Evolutionary conservation across 2,329 filamentous ascomycete species (phyloP).

Genomic region (Sporothrix schenckii): DNA sequence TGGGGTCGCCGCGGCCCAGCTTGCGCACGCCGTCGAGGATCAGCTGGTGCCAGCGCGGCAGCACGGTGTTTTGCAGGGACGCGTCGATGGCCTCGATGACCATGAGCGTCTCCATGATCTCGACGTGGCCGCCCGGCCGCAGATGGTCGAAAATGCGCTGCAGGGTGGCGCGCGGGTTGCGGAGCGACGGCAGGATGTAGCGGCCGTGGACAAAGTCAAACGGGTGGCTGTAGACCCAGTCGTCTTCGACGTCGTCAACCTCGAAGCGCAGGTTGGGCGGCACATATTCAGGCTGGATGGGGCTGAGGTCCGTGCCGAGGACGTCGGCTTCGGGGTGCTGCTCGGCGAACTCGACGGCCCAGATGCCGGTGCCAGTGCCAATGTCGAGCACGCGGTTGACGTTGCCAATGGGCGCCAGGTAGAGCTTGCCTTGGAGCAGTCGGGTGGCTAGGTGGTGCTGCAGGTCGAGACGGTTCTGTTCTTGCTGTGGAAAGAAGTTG

Average conservation of each 20-base stretch:
- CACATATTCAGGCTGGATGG: constrained; percentile 53
- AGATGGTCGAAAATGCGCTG: constrained; percentile 49
- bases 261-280: constrained; percentile 72
- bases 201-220: constrained; percentile 59
- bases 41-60: constrained; percentile 40
- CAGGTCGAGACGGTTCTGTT: constrained; percentile 32
- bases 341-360: constrained; percentile 36
- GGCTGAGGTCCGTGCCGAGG: constrained; percentile 53
- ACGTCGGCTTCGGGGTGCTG: constrained; percentile 44
- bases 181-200: constrained; percentile 33
- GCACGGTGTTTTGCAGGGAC: constrained; percentile 41
- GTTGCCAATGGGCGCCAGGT: constrained; percentile 7
- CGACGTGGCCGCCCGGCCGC: constrained; percentile 48
- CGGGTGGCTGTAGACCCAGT: constrained; percentile 53
- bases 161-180: constrained; percentile 38
- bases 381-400: constrained; percentile 31
- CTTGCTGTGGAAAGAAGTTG: constrained; percentile 12
- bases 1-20: constrained; percentile 39
- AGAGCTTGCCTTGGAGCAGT: constrained; percentile 25
- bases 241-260: constrained; percentile 64
- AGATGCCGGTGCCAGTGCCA: constrained; percentile 37
- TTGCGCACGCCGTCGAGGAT: constrained; percentile 37
- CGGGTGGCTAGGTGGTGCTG: constrained; percentile 31
- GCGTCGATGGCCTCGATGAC: constrained; percentile 39
- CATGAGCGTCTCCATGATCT: constrained; percentile 44